Evolutionary conservation across 176 grass and related monocot genomes (phyloP), one percentile per base, ranked within the genome.

Genomic region (Musa beccarii): DNA sequence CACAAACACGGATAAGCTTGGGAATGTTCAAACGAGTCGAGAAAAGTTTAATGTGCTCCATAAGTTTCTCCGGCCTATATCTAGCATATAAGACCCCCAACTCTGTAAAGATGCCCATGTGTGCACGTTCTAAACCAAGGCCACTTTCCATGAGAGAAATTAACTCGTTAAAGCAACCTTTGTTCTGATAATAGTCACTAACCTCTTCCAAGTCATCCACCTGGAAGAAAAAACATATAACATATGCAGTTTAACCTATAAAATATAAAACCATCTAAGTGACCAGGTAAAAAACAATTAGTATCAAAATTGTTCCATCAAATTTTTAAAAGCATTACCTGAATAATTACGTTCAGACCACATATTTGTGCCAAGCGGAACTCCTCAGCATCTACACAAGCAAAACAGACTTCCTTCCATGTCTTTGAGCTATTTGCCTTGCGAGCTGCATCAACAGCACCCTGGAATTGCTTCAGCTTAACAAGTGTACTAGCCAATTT

Each of bases 41-140:
- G 83, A 91, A 97, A 81, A 97, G 94, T 74, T 97, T 97, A 78
- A 97, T 93, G 78, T 97, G 94, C 49, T 97, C 90, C 94, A 97
- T 97, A 72, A 97, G 90, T 78, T 97, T 97, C 86, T 97, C 94
- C 28, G 75, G 66, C 24, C 94, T 88, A 84, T 97, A 97, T 87
- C 90, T 86, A 76, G 94, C 94, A 84, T 97, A 97, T 28, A 97
- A 79, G 65, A 97, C 86, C 81, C 94, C 94, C 69, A 97, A 76
- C 74, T 93, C 94, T 26, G 94, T 93, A 69, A 97, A 97, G 76
- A 97, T 97, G 73, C 94, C 90, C 90, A 91, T 97, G 66, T 97
- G 90, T n/a, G 88, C 94, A 55, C 94, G 85, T 81, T 97, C 94
- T 77, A 83, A 71, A 16, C 81, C 81, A 20, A 80, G 70, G 79